phyloP scores from a whole-genome alignment of 495 filamentous ascomycete species.

The Endocarpon pusillum region DNA sequence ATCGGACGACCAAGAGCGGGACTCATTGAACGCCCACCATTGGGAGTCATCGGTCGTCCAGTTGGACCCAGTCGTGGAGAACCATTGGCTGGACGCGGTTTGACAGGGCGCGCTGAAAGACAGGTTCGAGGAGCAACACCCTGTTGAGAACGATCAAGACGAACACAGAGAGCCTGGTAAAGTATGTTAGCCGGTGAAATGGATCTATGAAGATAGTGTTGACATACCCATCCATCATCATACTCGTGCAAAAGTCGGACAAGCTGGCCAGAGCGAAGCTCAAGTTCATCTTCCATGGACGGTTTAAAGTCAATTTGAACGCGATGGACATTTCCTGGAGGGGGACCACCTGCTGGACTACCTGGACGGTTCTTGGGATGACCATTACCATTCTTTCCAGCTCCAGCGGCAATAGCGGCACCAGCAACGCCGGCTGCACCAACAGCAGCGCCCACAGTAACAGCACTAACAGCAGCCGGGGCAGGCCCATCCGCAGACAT shows the following conservation, averaged over 20 bases:
- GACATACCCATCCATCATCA: slow-evolving; percentile 92
- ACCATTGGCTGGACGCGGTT: slow-evolving; percentile 51
- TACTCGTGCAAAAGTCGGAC: slow-evolving; percentile 88
- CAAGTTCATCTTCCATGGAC: slow-evolving; percentile 81
- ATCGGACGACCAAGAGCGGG: slow-evolving; percentile 33
- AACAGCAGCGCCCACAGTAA: slow-evolving; percentile 17
- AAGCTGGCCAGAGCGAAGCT: slow-evolving; percentile 58
- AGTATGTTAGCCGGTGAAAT: slow-evolving; percentile 20
- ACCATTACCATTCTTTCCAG: slow-evolving; percentile 7
- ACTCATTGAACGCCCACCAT: slow-evolving; percentile 33
- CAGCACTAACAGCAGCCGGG: slow-evolving; percentile 4
- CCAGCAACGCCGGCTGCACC: slow-evolving; percentile 22
- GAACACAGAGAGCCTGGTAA: slow-evolving; percentile 65
- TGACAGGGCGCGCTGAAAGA: slow-evolving; percentile 79
- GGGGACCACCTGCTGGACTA: slow-evolving; percentile 29
- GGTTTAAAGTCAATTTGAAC: slow-evolving; percentile 93
- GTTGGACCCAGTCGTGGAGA: slow-evolving; percentile 31
- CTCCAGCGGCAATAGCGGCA: slow-evolving; percentile 15
- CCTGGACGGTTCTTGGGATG: background rate
- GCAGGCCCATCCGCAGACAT: background rate
- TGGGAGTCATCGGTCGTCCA: too few relatives aligned
- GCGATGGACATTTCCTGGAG: slow-evolving; percentile 51
- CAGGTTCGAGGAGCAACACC: slow-evolving; percentile 89
- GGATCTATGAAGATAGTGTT: background rate
- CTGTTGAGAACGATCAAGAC: slow-evolving; percentile 76